phyloP scores from a whole-genome alignment of 495 filamentous ascomycete species.

The Lophiostoma macrostomum region DNA sequence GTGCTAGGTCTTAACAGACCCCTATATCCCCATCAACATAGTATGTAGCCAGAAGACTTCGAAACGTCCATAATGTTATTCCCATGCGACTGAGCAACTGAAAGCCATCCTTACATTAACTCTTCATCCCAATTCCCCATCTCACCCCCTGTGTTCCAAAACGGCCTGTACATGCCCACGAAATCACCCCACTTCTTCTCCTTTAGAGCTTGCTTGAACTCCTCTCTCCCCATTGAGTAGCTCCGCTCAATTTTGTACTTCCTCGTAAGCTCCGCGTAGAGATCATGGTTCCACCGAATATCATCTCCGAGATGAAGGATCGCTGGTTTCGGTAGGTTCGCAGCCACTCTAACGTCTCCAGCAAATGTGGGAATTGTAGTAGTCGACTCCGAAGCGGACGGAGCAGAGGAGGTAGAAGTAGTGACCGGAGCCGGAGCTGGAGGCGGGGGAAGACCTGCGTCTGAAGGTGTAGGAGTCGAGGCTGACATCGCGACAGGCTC shows the following conservation, averaged over 20 bases:
- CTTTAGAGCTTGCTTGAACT: slow-evolving; percentile 61
- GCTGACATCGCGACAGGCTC: slow-evolving; percentile 15
- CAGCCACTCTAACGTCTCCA: too few species aligned
- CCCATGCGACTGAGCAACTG: slow-evolving; percentile 1
- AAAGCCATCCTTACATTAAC: slow-evolving; percentile 49
- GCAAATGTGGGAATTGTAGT: neutral
- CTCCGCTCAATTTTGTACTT: slow-evolving; percentile 36
- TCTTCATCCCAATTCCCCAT: slow-evolving; percentile 76
- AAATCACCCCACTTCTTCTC: slow-evolving; percentile 69
- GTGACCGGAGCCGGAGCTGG: neutral
- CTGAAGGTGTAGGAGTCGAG: slow-evolving; percentile 18
- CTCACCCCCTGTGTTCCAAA: slow-evolving; percentile 76
- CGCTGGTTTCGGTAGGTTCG: slow-evolving; percentile 25
- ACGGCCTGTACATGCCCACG: slow-evolving; percentile 68
- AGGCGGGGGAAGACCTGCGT: slow-evolving; percentile 22
- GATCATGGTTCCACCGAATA: slow-evolving; percentile 39
- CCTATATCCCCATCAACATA: neutral
- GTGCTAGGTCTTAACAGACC: neutral
- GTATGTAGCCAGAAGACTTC: too few species aligned
- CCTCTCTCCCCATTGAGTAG: slow-evolving; percentile 52
- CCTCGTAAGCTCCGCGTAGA: slow-evolving; percentile 32
- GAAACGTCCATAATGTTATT: too few species aligned
- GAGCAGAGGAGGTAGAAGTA: neutral
- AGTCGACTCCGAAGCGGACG: neutral
- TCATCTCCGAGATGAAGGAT: slow-evolving; percentile 39